Evolutionary conservation across 2,329 filamentous ascomycete species (phyloP), one percentile per base, ranked within the genome.

Genomic region (Helotiales sp.): DNA sequence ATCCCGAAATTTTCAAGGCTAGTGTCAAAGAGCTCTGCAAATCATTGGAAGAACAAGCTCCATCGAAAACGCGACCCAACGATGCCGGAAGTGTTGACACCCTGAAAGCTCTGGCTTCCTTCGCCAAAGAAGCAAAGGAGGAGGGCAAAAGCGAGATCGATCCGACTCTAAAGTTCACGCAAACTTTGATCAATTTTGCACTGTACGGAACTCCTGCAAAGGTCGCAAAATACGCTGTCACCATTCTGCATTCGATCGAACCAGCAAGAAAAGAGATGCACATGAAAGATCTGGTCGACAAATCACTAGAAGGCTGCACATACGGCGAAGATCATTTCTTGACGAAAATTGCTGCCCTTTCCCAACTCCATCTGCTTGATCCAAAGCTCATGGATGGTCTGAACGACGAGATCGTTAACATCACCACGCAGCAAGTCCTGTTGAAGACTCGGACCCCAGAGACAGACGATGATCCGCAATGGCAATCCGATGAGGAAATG

Each of bases 11-110:
- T 8, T 93, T 99, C 81, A 95, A 96, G 76, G 92, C 93, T 1
- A 95, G 98, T 72, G 91, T 97, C 6, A 92, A 93, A 68, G 93
- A 97, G 69, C 87, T 99, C 55, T 97, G 94, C 80, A 93, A 92
- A 76, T 90, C 93, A 66, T 86, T 99, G 20, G 88, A 93, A 71
- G 87, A 92, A 28, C 90, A 94, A 74, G 91, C 92, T 1, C 96
- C 96, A 0, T 89, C 87, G 3, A 84, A 87, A 22, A 87, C 83
- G 20, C 87, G 86, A 61, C 77, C 85, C 1, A 94, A 94, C 69
- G 91, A 95, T 62, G 79, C 87, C 0, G 85, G 87, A 2, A 90
- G 92, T n/a, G 92, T 96, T 13, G 93, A 97, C 75, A 95, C 95
- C 1, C 84, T 99, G 66, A 97, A 97, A 77, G 95, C 96, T 2